A percentile compares a stretch with the other conserved stretches of the same genome.
Evolutionary conservation across 768 basidiomycete species (phyloP).

Genomic region (Lyophyllum semitale): DNA sequence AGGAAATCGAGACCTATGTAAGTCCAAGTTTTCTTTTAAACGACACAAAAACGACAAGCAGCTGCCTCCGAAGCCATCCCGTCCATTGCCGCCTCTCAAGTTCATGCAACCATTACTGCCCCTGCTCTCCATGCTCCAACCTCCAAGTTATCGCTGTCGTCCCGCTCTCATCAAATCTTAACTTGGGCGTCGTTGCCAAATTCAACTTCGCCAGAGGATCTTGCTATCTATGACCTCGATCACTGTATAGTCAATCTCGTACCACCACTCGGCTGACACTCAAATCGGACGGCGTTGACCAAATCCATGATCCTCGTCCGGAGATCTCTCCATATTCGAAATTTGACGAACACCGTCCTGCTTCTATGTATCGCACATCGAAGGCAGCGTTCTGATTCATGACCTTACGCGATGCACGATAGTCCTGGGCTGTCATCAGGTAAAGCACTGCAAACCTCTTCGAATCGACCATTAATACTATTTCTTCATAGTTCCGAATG

Average conservation of each 20-base stretch:
- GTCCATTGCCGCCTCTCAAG: background rate
- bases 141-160: conserved; percentile 44
- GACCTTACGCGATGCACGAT: conserved; percentile 62
- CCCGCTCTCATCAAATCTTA: conserved; percentile 47
- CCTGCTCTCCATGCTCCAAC: conserved; percentile 13
- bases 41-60: conserved; percentile 43
- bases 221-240: conserved; percentile 68
- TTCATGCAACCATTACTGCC: background rate
- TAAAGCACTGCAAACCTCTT: too few species aligned
- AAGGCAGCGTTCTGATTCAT: conserved; percentile 76
- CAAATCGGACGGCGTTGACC: conserved; percentile 4
- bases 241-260: conserved; percentile 74
- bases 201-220: conserved; percentile 42
- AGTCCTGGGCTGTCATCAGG: conserved; percentile 81
- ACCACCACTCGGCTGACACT: conserved; percentile 22
- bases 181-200: conserved; percentile 40
- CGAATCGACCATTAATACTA: too few species aligned
- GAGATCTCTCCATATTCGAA: conserved; percentile 64
- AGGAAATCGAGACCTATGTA: conserved; percentile 42
- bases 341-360: conserved; percentile 60
- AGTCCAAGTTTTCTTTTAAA: conserved; percentile 70
- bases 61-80: conserved; percentile 15
- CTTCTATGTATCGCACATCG: conserved; percentile 66
- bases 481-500: conserved; percentile 75
- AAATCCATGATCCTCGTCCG: conserved; percentile 12